These are phyloP conservation scores for Penicillium egyptiacum DNA, from an alignment of 495 filamentous ascomycete species.

Conservation along the genomic window DNA sequence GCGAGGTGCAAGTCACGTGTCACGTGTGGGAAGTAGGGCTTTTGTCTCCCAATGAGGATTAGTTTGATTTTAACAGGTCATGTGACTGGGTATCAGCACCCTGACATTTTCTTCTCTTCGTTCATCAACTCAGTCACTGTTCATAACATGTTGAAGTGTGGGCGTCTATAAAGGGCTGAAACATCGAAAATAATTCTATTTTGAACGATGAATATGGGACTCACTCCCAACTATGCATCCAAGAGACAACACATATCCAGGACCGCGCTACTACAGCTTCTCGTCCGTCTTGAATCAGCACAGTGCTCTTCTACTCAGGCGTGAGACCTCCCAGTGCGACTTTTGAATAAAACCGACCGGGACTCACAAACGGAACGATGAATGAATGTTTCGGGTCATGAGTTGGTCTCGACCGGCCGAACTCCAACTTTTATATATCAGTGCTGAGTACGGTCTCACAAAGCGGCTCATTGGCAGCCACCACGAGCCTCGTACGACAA, in stretches of 20 bases:
- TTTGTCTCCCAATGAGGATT: neutral
- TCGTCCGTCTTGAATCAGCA: neutral
- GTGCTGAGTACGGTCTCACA: neutral
- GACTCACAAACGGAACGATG: neutral
- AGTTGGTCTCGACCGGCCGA: neutral
- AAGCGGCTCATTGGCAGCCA: neutral
- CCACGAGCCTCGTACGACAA: neutral
- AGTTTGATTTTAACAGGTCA: neutral
- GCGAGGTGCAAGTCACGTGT: slow-evolving; percentile 31
- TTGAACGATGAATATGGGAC: too few relatives aligned
- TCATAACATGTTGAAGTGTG: neutral
- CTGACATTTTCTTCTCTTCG: slow-evolving; percentile 3
- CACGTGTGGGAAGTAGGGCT: slow-evolving; percentile 12
- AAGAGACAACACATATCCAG: neutral
- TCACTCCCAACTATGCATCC: neutral
- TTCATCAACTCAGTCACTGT: neutral
- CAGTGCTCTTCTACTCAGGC: neutral
- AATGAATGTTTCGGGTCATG: slow-evolving; percentile 10
- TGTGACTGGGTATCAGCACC: neutral
- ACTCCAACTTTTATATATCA: slow-evolving; percentile 1
- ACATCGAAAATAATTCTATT: neutral
- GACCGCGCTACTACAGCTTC: neutral
- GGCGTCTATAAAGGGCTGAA: neutral
- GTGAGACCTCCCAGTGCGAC: neutral
- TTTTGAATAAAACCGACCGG: slow-evolving; percentile 1